Evolutionary conservation across 257 asterid genomes (phyloP), one percentile per base, ranked within the genome.

Genomic region (Buddleja alternifolia): DNA sequence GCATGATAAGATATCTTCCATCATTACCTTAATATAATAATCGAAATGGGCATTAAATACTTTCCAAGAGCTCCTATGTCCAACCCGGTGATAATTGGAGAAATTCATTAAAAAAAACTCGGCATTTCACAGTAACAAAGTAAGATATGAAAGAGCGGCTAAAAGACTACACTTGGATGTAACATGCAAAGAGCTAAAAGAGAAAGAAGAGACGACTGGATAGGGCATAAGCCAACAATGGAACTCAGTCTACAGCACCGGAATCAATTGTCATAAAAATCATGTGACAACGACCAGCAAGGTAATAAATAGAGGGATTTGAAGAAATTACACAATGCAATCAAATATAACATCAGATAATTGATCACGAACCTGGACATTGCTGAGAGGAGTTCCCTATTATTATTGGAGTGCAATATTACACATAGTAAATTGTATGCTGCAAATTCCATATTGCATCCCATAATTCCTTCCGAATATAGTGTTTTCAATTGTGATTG

Each of bases 401-500:
- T 89, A 79, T 91, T 91, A 60, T 78, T 88, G 32, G 99, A 89
- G 84, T 94, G 97, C 79, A 88, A 70, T 66, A 94, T 86, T 54
- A 80, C 97, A 82, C 95, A 88, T 1, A 94, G 84, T 81, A 94
- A 87, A 89, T 91, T 87, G 84, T 94, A 91, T 52, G 99, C 96
- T 0, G 96, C 90, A 71, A 94, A 89, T 78, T 94, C 99, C 89
- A 88, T 86, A 79, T 85, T 85, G 76, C 97, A 87, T 81, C 99
- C 99, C 63, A 69, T 74, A 63, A 91, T 89, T 75, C 96, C 98
- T 82, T 94, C 99, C 34, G 93, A 88, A 85, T 94, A 94, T 53
- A 94, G 97, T 10, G 95, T 83, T 86, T 81, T 80, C 79, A 94
- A 77, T 81, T 94, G 99, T 65, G 99, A 91, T 67, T 94, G 99